Conservation (phyloP, 2,329 filamentous ascomycete species). For the Colletotrichum simmondsii region DNA sequence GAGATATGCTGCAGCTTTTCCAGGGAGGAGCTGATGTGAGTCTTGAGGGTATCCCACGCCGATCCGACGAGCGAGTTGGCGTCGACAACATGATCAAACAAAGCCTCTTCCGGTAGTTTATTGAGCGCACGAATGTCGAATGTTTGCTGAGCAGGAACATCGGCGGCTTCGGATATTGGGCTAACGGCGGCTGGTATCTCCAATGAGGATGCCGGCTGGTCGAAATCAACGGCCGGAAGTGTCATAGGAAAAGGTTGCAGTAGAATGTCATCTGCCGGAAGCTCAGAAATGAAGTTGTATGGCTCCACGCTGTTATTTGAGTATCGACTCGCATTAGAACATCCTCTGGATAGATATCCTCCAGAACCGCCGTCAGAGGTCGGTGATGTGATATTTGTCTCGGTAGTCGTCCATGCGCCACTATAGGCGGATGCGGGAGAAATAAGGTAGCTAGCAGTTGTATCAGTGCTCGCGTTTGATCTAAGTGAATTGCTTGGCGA, state of each 20-base stretch:
- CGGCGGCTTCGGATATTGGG: slow-evolving; percentile 48
- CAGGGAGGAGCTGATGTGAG: slow-evolving; percentile 58
- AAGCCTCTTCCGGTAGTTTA: slow-evolving; percentile 3
- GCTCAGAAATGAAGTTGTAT: slow-evolving; percentile 50
- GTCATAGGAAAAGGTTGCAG: slow-evolving; percentile 43
- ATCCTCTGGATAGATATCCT: slow-evolving; percentile 40
- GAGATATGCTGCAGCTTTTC: slow-evolving; percentile 52
- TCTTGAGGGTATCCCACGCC: slow-evolving; percentile 56
- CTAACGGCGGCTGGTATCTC: slow-evolving; percentile 46
- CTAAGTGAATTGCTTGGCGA: slow-evolving; percentile 60
- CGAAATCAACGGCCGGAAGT: slow-evolving; percentile 42
- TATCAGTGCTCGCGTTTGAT: slow-evolving; percentile 53
- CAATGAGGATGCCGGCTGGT: slow-evolving; percentile 50
- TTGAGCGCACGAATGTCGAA: slow-evolving; percentile 2
- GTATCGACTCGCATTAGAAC: slow-evolving; percentile 38
- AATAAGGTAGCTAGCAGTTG: slow-evolving; percentile 53
- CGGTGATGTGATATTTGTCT: slow-evolving; percentile 59
- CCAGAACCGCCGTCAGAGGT: slow-evolving; percentile 51
- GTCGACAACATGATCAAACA: slow-evolving; percentile 42
- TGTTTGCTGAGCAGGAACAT: slow-evolving; percentile 47
- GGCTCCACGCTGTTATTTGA: slow-evolving; percentile 35
- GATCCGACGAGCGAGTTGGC: slow-evolving; percentile 53
- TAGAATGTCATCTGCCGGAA: slow-evolving; percentile 54
- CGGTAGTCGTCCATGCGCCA: slow-evolving; percentile 51
- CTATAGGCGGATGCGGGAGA: slow-evolving; percentile 61